Conservation (phyloP, 768 basidiomycete species). For the Kwoniella bestiolae region DNA sequence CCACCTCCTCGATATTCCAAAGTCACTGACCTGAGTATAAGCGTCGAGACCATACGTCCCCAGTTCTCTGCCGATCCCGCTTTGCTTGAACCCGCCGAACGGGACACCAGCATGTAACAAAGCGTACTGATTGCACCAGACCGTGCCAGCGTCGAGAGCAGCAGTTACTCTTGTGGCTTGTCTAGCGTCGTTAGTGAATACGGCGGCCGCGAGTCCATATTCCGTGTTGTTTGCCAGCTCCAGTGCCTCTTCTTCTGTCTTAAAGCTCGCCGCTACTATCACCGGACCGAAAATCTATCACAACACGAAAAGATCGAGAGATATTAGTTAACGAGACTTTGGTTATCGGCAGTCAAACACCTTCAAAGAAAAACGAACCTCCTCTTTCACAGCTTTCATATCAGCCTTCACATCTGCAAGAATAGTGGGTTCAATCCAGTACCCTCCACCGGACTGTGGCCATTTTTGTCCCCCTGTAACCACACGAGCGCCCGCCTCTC, state of each 20-base stretch:
- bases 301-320: no score
- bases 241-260: constrained; percentile 84
- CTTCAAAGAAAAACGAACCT: neutral
- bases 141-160: constrained; percentile 74
- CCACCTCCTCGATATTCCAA: no score
- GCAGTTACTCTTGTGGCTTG: constrained; percentile 73
- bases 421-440: constrained; percentile 83
- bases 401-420: constrained; percentile 69
- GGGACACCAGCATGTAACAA: constrained; percentile 78
- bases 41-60: constrained; percentile 70
- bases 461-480: constrained; percentile 72
- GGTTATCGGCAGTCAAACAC: no score
- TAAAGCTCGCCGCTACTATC: constrained; percentile 76
- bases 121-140: constrained; percentile 76
- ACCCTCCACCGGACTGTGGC: constrained; percentile 67
- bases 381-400: constrained; percentile 69
- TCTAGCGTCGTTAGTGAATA: constrained; percentile 78
- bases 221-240: constrained; percentile 79
- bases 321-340: no score
- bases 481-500: constrained; percentile 71
- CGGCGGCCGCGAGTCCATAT: constrained; percentile 85
- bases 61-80: constrained; percentile 75
- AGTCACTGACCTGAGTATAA: constrained; percentile 54
- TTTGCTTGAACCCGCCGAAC: constrained; percentile 83
- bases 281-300: constrained; percentile 87